Conservation (phyloP, 805 yeast genomes). For the Cyberlindnera samutprakarnensis region DNA sequence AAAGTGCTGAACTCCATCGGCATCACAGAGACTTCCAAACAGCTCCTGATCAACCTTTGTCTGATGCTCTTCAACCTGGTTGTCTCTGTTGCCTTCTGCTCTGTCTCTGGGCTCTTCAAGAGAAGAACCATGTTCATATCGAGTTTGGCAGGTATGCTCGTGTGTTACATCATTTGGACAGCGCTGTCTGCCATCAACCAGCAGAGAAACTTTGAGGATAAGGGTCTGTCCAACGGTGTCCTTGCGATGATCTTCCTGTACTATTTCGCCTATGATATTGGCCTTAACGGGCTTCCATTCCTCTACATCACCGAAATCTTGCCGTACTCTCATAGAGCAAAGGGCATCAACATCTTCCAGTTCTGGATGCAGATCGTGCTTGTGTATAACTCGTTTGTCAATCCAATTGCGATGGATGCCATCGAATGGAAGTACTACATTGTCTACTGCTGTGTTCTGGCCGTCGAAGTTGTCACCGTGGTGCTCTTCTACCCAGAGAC, state of each 20-base stretch:
- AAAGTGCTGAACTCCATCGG: constrained; percentile 47
- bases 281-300: constrained; percentile 37
- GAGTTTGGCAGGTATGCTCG: constrained; percentile 29
- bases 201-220: constrained; percentile 30
- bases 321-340: constrained; percentile 25
- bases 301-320: constrained; percentile 36
- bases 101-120: constrained; percentile 20
- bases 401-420: constrained; percentile 31
- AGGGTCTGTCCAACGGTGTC: constrained; percentile 35
- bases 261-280: constrained; percentile 32
- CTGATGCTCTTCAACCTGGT: constrained; percentile 38
- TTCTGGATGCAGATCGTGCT: constrained; percentile 14
- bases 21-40: constrained; percentile 35
- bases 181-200: constrained; percentile 37
- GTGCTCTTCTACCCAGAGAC: constrained; percentile 29
- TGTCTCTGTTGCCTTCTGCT: constrained; percentile 21
- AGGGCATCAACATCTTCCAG: constrained; percentile 15
- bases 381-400: constrained; percentile 27
- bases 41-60: constrained; percentile 41
- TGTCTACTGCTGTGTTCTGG: constrained; percentile 25
- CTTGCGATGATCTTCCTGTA: constrained; percentile 35
- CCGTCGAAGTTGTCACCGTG: constrained; percentile 23
- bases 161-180: constrained; percentile 34
- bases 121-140: constrained; percentile 31
- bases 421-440: constrained; percentile 30